Evolutionary conservation across 2,329 filamentous ascomycete species (phyloP), one percentile per base, ranked within the genome.

Genomic region (Conoideocrella luteorostrata): DNA sequence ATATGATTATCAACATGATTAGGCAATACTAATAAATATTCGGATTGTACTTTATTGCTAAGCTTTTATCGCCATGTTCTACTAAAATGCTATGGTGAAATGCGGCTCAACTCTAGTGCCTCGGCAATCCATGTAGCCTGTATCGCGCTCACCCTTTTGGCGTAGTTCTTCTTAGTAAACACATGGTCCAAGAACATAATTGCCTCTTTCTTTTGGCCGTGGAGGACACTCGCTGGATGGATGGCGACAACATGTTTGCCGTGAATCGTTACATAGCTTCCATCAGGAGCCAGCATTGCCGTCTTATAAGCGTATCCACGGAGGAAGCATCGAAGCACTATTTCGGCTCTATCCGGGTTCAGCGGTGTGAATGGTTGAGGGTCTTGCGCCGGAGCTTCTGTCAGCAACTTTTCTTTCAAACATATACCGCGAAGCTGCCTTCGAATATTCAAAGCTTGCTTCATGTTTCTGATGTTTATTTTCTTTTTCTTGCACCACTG

Each of bases 101-200:
- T n/a, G n/a, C n/a, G n/a, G n/a, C 18, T 23, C 23, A 47, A 24
- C 47, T 69, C 66, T 39, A 74, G 50, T 2, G 69, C 70, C 50
- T 78, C 72, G 0, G 68, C 60, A 13, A 84, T 75, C 80, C 80
- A 84, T 21, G 70, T 64, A 0, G 73, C 75, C 47, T 80, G 74
- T 13, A 83, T 71, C 1, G 71, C 72, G 59, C 77, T 82, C 47
- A 83, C 79, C 58, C 79, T 82, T 58, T 82, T 82, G 0, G 75
- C 80, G 47, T 83, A 84, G 53, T 77, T 83, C 62, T 80, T 82
- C 43, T 73, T 73, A 1, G 80, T 84, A 52, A 76, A 84, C 0
- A 84, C 78, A 50, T 84, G 76, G 50, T 84, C 80, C 9, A 84
- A 57, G 48, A 82, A 84, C 78, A 84, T 80, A 56, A 84, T 81